phyloP scores from a whole-genome alignment of 2,329 filamentous ascomycete species.

The Aureobasidium sp. region DNA sequence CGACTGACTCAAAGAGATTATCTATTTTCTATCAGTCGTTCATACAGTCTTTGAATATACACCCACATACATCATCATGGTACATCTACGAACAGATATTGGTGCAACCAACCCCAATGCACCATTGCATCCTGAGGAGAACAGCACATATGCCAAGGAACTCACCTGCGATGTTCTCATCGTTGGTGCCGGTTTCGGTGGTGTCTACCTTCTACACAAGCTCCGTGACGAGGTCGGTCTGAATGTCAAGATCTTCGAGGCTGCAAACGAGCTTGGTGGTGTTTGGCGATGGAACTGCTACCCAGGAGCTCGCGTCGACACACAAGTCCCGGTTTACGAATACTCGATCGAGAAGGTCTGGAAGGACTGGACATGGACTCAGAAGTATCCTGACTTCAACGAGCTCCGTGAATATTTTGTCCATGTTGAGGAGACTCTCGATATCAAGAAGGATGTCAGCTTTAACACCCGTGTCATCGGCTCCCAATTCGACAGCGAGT shows the following conservation, averaged over 20 bases:
- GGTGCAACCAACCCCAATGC: slow-evolving; percentile 18
- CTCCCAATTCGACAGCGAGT: slow-evolving; percentile 45
- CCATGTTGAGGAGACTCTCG: slow-evolving; percentile 51
- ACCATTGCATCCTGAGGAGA: slow-evolving; percentile 4
- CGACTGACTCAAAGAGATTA: background rate
- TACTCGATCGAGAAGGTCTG: slow-evolving; percentile 42
- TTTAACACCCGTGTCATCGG: slow-evolving; percentile 51
- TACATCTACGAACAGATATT: slow-evolving; percentile 22
- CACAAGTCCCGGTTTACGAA: slow-evolving; percentile 42
- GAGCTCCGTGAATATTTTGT: slow-evolving; percentile 54
- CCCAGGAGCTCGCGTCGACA: slow-evolving; percentile 43
- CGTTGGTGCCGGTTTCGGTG: slow-evolving; percentile 27
- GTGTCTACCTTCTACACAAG: slow-evolving; percentile 25
- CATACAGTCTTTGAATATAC: background rate
- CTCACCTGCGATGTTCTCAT: slow-evolving; percentile 26
- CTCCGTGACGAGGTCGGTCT: slow-evolving; percentile 29
- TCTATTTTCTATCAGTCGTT: background rate
- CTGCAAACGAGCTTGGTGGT: slow-evolving; percentile 31
- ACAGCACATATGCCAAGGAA: slow-evolving; percentile 23
- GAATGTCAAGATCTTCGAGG: slow-evolving; percentile 31
- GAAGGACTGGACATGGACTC: slow-evolving; percentile 49
- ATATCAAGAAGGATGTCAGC: slow-evolving; percentile 50
- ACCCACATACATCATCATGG: slow-evolving; percentile 16
- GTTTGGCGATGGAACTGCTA: slow-evolving; percentile 35
- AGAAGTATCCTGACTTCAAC: slow-evolving; percentile 26